Conservation (phyloP, 345 rosid genomes). For the Cardiospermum halicacabum region DNA sequence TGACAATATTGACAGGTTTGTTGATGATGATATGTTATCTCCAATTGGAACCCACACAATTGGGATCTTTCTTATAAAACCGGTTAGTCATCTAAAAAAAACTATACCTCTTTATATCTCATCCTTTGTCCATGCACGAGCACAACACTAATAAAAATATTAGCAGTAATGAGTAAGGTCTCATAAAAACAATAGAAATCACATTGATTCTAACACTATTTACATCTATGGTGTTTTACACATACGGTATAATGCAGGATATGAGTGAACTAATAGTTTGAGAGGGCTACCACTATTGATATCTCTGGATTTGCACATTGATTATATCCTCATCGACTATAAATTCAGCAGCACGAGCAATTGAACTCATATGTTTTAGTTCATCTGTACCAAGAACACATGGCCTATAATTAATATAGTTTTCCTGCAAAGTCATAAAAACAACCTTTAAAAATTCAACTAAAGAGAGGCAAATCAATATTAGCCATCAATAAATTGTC, state of each 20-base stretch:
- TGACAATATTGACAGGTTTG: neutral
- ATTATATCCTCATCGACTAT: conserved; percentile 85
- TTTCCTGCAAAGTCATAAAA: conserved; percentile 56
- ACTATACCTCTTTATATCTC: conserved; percentile 66
- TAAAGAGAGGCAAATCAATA: neutral
- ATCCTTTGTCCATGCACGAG: conserved; percentile 86
- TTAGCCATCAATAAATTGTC: neutral
- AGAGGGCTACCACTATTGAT: conserved; percentile 93
- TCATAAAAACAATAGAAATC: conserved; percentile 4
- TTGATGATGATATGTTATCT: neutral
- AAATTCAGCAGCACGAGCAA: conserved; percentile 94
- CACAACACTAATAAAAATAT: conserved; percentile 56
- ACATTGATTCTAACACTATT: conserved; percentile 1
- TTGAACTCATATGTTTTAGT: conserved; percentile 59
- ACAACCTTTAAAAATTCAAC: neutral
- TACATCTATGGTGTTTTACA: conserved; percentile 15
- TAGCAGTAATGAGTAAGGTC: conserved; percentile 8
- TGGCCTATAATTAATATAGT: conserved; percentile 87
- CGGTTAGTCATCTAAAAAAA: neutral
- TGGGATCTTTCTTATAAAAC: neutral
- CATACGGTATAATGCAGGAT: conserved; percentile 91
- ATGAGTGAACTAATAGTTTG: conserved; percentile 67
- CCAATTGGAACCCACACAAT: neutral
- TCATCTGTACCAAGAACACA: conserved; percentile 67
- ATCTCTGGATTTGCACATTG: conserved; percentile 91